These are phyloP conservation scores for Knufia petricola DNA, from an alignment of 2,329 filamentous ascomycete species.

Conservation along the genomic window DNA sequence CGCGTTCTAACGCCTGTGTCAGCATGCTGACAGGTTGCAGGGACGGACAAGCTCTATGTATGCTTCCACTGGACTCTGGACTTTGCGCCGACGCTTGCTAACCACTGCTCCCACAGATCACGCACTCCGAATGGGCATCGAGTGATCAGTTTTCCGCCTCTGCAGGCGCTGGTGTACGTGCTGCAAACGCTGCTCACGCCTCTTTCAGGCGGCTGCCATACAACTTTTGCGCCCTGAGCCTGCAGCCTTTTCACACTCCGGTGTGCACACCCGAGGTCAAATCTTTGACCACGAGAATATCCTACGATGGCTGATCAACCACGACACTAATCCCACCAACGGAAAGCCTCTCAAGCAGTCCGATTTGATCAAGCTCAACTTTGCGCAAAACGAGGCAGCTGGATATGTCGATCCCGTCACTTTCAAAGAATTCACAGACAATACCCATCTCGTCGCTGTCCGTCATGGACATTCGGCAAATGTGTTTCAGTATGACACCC, in stretches of 20 bases:
- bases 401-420: conserved; percentile 95
- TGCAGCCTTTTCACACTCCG: conserved; percentile 89
- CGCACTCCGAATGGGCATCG: conserved; percentile 95
- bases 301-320: conserved; percentile 84
- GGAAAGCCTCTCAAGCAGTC: conserved; percentile 67
- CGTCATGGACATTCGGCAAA: conserved; percentile 74
- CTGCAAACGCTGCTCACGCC: conserved; percentile 43
- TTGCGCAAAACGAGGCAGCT: conserved; percentile 80
- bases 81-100: conserved; percentile 7
- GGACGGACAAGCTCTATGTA: conserved; percentile 44
- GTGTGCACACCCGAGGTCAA: conserved; percentile 82
- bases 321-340: conserved; percentile 82
- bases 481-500: conserved; percentile 91
- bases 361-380: conserved; percentile 83
- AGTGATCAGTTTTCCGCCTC: conserved; percentile 79
- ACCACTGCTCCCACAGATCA: conserved; percentile 59
- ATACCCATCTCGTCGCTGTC: conserved; percentile 90
- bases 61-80: conserved; percentile 12
- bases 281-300: conserved; percentile 97
- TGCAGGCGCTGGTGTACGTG: conserved; percentile 58
- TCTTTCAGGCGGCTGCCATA: conserved; percentile 85
- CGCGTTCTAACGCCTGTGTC: conserved; percentile 14
- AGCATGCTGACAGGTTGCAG: conserved; percentile 24
- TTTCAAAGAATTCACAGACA: conserved; percentile 95
- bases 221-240: conserved; percentile 93